Evolutionary conservation across 495 filamentous ascomycete species (phyloP).

Genomic region (Aspergillus bridgeri): DNA sequence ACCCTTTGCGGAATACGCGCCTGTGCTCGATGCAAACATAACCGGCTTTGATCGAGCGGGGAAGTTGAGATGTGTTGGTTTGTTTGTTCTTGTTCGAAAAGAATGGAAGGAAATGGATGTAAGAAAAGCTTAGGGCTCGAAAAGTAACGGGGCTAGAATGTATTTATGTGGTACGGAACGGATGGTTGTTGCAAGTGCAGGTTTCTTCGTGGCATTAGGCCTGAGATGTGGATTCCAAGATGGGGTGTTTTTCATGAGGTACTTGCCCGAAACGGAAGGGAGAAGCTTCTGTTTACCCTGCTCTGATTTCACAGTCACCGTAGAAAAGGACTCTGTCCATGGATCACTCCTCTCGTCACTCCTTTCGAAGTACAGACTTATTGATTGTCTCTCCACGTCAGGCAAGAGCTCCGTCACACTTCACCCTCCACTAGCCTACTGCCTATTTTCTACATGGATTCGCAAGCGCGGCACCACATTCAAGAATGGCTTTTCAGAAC

Average conservation of each 20-base stretch:
- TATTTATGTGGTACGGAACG: too few relatives aligned
- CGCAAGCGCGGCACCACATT: background rate
- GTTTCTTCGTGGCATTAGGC: too few relatives aligned
- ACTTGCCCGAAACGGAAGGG: background rate
- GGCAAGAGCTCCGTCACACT: background rate
- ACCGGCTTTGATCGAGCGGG: conserved; percentile 1
- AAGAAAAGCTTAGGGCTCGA: too few relatives aligned
- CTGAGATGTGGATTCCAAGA: background rate
- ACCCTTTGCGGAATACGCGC: conserved; percentile 3
- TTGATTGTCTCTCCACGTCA: background rate
- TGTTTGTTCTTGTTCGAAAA: background rate
- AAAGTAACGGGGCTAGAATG: too few relatives aligned
- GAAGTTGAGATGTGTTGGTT: background rate
- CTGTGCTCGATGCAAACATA: conserved; percentile 9
- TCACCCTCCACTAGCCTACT: background rate
- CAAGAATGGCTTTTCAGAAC: background rate
- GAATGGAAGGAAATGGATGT: too few relatives aligned
- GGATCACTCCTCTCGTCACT: background rate
- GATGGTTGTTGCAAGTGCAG: too few relatives aligned
- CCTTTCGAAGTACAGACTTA: too few relatives aligned
- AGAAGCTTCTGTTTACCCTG: background rate
- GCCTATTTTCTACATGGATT: background rate
- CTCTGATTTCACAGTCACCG: background rate
- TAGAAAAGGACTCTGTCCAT: background rate
- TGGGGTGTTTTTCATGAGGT: background rate